These are phyloP conservation scores for Pyrenochaeta sp. DNA, from an alignment of 2,329 filamentous ascomycete species.

Conservation along the genomic window DNA sequence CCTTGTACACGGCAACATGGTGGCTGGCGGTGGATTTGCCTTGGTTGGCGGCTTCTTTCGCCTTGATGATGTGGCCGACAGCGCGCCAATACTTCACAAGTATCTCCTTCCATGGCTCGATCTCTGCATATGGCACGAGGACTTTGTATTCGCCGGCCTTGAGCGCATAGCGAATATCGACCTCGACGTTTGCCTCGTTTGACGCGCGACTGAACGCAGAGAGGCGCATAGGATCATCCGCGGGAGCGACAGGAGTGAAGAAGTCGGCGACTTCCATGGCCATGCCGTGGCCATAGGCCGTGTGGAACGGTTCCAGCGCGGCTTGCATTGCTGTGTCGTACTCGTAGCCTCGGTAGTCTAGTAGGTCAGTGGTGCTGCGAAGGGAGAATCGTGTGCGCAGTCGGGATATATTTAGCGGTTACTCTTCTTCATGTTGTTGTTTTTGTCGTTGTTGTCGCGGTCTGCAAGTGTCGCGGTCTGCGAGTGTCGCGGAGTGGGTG, in stretches of 20 bases:
- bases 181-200: slow-evolving; percentile 69
- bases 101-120: slow-evolving; percentile 84
- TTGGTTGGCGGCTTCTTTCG: slow-evolving; percentile 62
- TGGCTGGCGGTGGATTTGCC: slow-evolving; percentile 59
- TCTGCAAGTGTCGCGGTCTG: too few relatives aligned
- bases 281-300: slow-evolving; percentile 69
- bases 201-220: slow-evolving; percentile 75
- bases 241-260: slow-evolving; percentile 73
- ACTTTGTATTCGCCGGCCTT: slow-evolving; percentile 67
- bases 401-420: too few relatives aligned
- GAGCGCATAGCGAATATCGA: slow-evolving; percentile 74
- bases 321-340: slow-evolving; percentile 67
- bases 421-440: too few relatives aligned
- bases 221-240: slow-evolving; percentile 69
- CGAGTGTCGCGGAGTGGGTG: slow-evolving; percentile 9
- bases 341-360: too few relatives aligned
- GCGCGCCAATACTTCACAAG: slow-evolving; percentile 87
- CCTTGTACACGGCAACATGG: slow-evolving; percentile 83
- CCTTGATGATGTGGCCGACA: slow-evolving; percentile 73
- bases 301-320: slow-evolving; percentile 75
- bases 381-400: too few relatives aligned
- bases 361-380: too few relatives aligned
- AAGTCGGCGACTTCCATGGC: slow-evolving; percentile 78
- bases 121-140: slow-evolving; percentile 71
- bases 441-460: too few relatives aligned